phyloP scores from a whole-genome alignment of 2,329 filamentous ascomycete genomes.

The Metarhizium album region DNA sequence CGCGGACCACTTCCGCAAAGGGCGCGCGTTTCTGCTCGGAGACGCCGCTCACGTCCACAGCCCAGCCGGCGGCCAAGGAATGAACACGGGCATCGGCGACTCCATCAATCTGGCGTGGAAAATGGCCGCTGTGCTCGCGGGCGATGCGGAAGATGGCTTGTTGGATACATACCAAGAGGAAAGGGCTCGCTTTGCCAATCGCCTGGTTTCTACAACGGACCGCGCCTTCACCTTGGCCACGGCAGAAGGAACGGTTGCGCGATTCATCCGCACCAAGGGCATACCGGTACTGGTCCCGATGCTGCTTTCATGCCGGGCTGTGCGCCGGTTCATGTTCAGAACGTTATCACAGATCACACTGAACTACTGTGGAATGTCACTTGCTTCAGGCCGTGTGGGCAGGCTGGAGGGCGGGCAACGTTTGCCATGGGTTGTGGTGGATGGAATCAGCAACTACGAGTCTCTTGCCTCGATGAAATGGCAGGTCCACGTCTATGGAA shows the following conservation, averaged over 20 bases:
- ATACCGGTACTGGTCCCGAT: neutral
- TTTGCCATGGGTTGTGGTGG: slow-evolving; percentile 1
- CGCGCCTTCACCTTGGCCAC: slow-evolving; percentile 1
- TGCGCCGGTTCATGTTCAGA: neutral
- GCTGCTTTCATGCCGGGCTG: neutral
- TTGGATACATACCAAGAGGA: slow-evolving; percentile 2
- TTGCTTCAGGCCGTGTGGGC: neutral
- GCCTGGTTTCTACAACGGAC: neutral
- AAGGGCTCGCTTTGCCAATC: neutral
- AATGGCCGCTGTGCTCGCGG: neutral
- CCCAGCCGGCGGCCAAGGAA: neutral
- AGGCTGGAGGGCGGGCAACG: neutral
- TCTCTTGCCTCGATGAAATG: neutral
- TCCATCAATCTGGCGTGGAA: neutral
- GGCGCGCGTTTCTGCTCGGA: neutral
- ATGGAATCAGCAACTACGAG: neutral
- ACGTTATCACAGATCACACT: neutral
- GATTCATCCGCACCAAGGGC: neutral
- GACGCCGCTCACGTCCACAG: neutral
- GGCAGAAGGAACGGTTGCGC: neutral
- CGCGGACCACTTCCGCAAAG: neutral
- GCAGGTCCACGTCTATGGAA: slow-evolving; percentile 3
- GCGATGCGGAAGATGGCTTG: neutral
- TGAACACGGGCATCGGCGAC: neutral
- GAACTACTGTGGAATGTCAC: neutral